A percentile compares a stretch with the other conserved stretches of the same genome.
Conservation (phyloP, 371 early-diverging fungal genomes). For the Amoeboaphelidium protococcarum region DNA sequence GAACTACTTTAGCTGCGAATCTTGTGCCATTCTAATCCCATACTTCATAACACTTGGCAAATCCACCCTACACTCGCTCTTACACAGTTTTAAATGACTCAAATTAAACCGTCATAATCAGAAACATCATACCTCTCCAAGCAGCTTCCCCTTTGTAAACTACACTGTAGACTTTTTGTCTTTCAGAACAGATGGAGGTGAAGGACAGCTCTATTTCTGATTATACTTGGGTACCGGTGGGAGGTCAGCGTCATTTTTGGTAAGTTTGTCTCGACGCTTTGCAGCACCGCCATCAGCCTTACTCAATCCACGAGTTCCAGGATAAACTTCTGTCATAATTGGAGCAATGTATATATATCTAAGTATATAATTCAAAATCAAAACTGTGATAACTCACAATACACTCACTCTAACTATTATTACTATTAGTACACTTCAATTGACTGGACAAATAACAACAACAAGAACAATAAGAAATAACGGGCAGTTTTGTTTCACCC, state of each 20-base stretch:
- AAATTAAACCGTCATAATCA: not conserved
- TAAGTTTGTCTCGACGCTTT: not conserved
- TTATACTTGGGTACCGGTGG: not conserved
- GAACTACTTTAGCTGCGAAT: conserved; percentile 54
- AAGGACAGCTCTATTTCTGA: not conserved
- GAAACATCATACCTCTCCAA: conserved; percentile 15
- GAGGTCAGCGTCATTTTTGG: not conserved
- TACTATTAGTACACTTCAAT: not conserved
- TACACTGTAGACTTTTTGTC: conserved; percentile 3
- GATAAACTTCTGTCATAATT: not conserved
- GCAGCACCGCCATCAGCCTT: not conserved
- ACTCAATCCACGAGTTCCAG: not conserved
- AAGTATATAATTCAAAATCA: not conserved
- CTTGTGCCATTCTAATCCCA: conserved; percentile 12
- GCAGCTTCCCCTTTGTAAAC: conserved; percentile 8
- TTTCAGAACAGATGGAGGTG: conserved; percentile 7
- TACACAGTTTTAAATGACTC: too few relatives aligned
- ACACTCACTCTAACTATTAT: not conserved
- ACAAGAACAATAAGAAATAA: too few relatives aligned
- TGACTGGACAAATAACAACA: too few relatives aligned
- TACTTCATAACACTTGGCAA: conserved; percentile 59
- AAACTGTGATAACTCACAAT: not conserved
- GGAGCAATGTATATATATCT: too few relatives aligned
- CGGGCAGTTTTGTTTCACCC: too few relatives aligned
- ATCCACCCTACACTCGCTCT: conserved; percentile 38